Evolutionary conservation across 768 basidiomycete species (phyloP), one percentile per base, ranked within the genome.

Genomic region (Macrolepiota albuminosa): DNA sequence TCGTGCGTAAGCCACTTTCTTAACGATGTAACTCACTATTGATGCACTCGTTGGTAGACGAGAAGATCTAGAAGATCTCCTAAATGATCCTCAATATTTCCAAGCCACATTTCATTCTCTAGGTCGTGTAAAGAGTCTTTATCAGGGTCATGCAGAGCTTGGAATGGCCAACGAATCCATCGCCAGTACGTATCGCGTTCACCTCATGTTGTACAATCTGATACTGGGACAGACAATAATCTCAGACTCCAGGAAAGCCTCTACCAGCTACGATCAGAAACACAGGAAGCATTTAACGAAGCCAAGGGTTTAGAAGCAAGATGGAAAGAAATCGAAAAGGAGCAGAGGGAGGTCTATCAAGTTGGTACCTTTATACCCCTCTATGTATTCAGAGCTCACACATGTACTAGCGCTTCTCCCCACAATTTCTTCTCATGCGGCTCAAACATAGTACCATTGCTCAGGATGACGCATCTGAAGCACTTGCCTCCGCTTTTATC

Each of bases 391-490:
- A 43, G n/a, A 53, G 21, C 18, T 51, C 26, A 54, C 21, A 43
- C 54, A 40, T 14, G 8, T n/a, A 42, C 21, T 60, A 97, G 95
- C 85, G 91, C 50, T 89, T 91, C 67, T 85, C 86, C 2, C 88
- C 92, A 0, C 89, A 93, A 66, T 96, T 97, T 68, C 86, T 98
- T 34, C 83, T 92, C 50, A 84, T 95, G 76, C 87, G 95, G 2
- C 81, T 96, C 13, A 83, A 86, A 47, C 95, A 98, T 69, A 89
- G 93, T 36, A 88, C 89, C 18, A 93, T 89, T 0, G 88, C 89
- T 24, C 95, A 95, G 72, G 96, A 98, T 64, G 94, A 95, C 59
- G 76, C 82, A 14, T 95, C 93, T 1, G 96, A 98, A 71, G 78
- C 85, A 2, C 74, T 96, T 26, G 93, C 94, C 1, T 82, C 86